These are phyloP conservation scores for Lunasporangiospora selenospora DNA, from an alignment of 192 early-diverging fungal genomes.

Conservation along the genomic window DNA sequence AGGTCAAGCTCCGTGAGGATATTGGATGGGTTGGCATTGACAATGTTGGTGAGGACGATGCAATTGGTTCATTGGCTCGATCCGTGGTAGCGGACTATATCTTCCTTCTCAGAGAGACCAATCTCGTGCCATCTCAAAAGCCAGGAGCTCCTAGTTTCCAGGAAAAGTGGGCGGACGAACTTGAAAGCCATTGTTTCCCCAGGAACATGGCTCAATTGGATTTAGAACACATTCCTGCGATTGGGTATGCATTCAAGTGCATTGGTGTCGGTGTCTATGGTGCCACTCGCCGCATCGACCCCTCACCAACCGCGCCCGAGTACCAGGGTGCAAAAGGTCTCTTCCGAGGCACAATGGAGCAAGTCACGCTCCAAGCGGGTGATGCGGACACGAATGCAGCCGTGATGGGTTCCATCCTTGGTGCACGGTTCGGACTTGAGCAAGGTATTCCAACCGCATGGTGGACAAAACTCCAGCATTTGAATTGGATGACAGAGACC, in stretches of 20 bases:
- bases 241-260: conserved; percentile 61
- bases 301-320: conserved; percentile 15
- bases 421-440: conserved; percentile 51
- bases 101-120: conserved; percentile 22
- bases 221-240: conserved; percentile 19
- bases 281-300: conserved; percentile 30
- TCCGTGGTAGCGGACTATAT: conserved; percentile 26
- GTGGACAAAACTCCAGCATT: conserved; percentile 26
- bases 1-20: conserved; percentile 2
- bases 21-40: conserved; percentile 41
- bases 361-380: conserved; percentile 57
- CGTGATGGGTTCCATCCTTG: conserved; percentile 60
- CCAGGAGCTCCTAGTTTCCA: not conserved
- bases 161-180: conserved; percentile 15
- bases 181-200: conserved; percentile 41
- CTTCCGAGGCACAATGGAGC: conserved; percentile 54
- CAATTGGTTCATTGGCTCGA: conserved; percentile 12
- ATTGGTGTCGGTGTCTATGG: conserved; percentile 51
- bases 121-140: conserved; percentile 8
- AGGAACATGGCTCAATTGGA: conserved; percentile 25
- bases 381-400: conserved; percentile 48
- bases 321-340: conserved; percentile 25
- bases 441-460: conserved; percentile 10
- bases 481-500: conserved; percentile 11
- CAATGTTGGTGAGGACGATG: conserved; percentile 39